Evolutionary conservation across 495 filamentous ascomycete species (phyloP).

Genomic region (Ramalina peruviana): DNA sequence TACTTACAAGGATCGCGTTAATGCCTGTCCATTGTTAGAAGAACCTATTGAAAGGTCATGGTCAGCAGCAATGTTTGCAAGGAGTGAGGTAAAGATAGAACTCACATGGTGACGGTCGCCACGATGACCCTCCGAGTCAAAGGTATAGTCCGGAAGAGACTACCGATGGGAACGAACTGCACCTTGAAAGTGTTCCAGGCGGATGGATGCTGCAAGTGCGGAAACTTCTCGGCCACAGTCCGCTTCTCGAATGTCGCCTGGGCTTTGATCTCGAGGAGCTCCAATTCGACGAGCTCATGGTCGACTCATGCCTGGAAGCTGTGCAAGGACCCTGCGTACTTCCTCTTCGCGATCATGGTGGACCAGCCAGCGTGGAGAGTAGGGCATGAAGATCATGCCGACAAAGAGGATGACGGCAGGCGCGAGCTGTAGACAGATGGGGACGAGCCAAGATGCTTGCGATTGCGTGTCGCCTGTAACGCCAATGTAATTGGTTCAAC

Average conservation of each 20-base stretch:
- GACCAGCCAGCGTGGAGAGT: conserved; percentile 47
- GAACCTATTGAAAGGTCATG: conserved; percentile 8
- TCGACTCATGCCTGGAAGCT: conserved; percentile 49
- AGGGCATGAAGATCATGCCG: conserved; percentile 34
- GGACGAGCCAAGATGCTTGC: conserved; percentile 56
- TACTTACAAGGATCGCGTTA: not conserved
- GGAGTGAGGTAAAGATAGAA: too few relatives aligned
- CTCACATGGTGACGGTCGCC: conserved; percentile 31
- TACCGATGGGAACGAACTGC: conserved; percentile 55
- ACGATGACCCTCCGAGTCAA: conserved; percentile 66
- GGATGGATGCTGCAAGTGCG: conserved; percentile 44
- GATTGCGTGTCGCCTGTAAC: conserved; percentile 46
- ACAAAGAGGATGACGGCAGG: conserved; percentile 36
- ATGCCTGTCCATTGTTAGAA: conserved; percentile 40
- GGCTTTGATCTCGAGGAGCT: conserved; percentile 72
- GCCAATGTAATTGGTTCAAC: conserved; percentile 60
- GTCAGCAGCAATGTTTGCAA: too few relatives aligned
- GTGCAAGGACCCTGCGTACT: conserved; percentile 43
- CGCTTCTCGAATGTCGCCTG: conserved; percentile 70
- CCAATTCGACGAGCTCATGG: conserved; percentile 54
- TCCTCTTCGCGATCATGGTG: conserved; percentile 31
- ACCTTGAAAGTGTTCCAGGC: conserved; percentile 49
- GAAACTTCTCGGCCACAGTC: conserved; percentile 56
- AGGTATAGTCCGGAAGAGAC: conserved; percentile 54
- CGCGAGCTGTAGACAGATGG: conserved; percentile 45